Base-by-base conservation (phyloP, 2,329 filamentous ascomycete genomes). In the Fusarium acutatum region DNA sequence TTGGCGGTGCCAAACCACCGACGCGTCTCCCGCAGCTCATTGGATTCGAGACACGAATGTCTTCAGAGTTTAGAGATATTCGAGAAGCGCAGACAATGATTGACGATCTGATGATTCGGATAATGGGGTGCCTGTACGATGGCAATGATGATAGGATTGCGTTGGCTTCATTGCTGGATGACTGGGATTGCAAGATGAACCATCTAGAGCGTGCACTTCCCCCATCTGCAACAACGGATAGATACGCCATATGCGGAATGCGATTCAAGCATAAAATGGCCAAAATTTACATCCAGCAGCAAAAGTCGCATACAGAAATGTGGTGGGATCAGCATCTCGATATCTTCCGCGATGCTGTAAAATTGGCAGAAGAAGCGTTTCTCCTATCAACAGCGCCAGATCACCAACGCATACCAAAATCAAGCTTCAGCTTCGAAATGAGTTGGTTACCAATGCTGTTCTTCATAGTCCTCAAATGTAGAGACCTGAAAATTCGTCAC, bases 381-480 rank as follows among this genome's bases (percentile, higher is more conserved):
- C 9, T 34, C 0, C 10, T 58, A 12, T 65, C 38, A 1, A 47
- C 44, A 30, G 18, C 14, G 3, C 26, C 26, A 1, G 20, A 8
- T 3, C 9, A 63, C 14, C 62, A 26, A 5, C 35, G 10, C 7
- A 20, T 38, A 38, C 17, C 22, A 1, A 34, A 24, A 52, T 40
- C 40, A 0, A 67, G 46, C 28, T 68, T 69, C 24, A 62, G 24
- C 17, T 69, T 69, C 26, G 66, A 69, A 46, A 69, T 69, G 64
- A 46, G 49, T 6, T 52, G 43, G 24, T 3, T 69, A 28, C 56
- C 66, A 1, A 44, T 69, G n/a, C 9, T 53, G 1, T 50, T 50
- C 13, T 67, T 69, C 11, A 15, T 43, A 4, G 66, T 69, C 5
- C 20, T 41, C 5, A 67, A 69, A 5, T 69, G 66, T 4, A 37